phyloP scores from a whole-genome alignment of 1,139 yeast genomes.

The Candida sojae region DNA sequence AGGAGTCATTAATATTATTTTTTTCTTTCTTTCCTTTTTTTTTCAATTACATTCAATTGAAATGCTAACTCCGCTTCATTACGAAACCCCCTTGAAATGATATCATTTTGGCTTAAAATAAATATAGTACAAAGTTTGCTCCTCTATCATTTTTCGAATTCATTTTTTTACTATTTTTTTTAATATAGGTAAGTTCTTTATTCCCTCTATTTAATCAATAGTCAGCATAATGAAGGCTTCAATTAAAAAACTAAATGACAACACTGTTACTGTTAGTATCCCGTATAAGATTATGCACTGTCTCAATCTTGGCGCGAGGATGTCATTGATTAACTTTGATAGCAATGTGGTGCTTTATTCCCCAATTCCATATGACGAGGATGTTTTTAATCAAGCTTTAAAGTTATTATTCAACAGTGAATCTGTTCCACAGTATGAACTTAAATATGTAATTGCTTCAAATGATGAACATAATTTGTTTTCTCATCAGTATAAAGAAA shows the following conservation, averaged over 20 bases:
- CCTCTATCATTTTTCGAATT: no score
- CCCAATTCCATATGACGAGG: slow-evolving; percentile 51
- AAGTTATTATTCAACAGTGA: neutral
- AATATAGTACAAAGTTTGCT: no score
- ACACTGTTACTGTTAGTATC: slow-evolving; percentile 9
- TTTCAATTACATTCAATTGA: no score
- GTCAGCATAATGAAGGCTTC: slow-evolving; percentile 4
- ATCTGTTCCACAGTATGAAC: slow-evolving; percentile 1
- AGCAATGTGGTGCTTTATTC: slow-evolving; percentile 48
- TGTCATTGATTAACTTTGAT: slow-evolving; percentile 41
- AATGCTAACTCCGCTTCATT: no score
- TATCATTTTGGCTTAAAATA: no score
- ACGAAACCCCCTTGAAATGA: no score
- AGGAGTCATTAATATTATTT: no score
- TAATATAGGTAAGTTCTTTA: neutral
- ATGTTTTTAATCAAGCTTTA: slow-evolving; percentile 13
- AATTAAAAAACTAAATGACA: slow-evolving; percentile 8
- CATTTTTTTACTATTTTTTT: no score
- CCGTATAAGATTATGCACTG: slow-evolving; percentile 3
- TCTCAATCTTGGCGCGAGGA: slow-evolving; percentile 51
- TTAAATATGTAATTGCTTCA: slow-evolving; percentile 11
- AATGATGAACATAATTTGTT: slow-evolving; percentile 12
- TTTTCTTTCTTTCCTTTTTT: neutral
- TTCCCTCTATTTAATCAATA: neutral
- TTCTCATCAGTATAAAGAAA: slow-evolving; percentile 11